Percentiles rank a stretch among this genome's conserved stretches.
phyloP scores from a whole-genome alignment of 768 basidiomycete genomes.

The Auricularia heimuer region DNA sequence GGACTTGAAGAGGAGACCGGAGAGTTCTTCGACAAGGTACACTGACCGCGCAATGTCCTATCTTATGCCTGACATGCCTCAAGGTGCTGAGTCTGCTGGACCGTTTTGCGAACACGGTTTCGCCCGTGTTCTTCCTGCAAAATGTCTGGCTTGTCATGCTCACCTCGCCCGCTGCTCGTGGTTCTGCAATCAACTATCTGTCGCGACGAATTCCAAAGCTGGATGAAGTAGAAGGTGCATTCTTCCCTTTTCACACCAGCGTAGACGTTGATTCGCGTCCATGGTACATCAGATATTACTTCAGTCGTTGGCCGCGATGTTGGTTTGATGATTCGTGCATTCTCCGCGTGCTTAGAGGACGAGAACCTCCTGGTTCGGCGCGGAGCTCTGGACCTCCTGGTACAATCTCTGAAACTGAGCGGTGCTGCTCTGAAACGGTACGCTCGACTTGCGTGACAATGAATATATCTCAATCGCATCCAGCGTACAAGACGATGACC shows the following conservation, averaged over 20 bases:
- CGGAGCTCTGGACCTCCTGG: conserved; percentile 73
- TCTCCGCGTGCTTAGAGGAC: conserved; percentile 85
- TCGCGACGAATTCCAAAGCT: conserved; percentile 66
- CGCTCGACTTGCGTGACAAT: not conserved
- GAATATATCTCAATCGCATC: not conserved
- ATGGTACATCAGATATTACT: conserved; percentile 40
- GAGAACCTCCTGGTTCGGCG: conserved; percentile 86
- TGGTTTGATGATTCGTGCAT: conserved; percentile 90
- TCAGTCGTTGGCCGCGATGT: conserved; percentile 74
- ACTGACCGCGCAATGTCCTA: too few relatives aligned
- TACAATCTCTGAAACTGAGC: conserved; percentile 66
- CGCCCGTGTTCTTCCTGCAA: conserved; percentile 86
- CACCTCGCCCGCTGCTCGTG: conserved; percentile 76
- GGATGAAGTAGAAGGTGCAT: conserved; percentile 58
- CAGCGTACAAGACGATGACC: conserved; percentile 53
- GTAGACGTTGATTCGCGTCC: too few relatives aligned
- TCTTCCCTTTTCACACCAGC: not conserved
- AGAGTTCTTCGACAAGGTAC: conserved; percentile 86
- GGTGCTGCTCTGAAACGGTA: conserved; percentile 53
- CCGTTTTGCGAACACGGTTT: conserved; percentile 71
- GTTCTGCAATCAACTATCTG: conserved; percentile 81
- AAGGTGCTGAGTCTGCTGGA: conserved; percentile 77
- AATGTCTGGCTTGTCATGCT: conserved; percentile 92
- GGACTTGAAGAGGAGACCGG: conserved; percentile 96
- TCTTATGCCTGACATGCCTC: conserved; percentile 5